Evolutionary conservation across 805 yeast species (phyloP).

Genomic region (Hanseniaspora guilliermondii): DNA sequence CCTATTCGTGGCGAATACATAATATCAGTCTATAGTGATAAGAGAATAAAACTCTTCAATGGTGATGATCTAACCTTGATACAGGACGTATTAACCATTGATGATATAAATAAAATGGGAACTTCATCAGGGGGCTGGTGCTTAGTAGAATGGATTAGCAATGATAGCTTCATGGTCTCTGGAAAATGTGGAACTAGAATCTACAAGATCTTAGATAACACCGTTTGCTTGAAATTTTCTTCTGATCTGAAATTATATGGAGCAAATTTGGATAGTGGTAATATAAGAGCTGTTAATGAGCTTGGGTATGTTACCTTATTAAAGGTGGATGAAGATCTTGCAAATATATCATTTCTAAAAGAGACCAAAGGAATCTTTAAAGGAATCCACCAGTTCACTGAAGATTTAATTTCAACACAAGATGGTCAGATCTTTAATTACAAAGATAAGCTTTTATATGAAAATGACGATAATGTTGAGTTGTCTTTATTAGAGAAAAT

Average conservation of each 20-base stretch:
- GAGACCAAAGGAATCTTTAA: background rate
- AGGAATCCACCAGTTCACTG: background rate
- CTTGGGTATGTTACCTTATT: background rate
- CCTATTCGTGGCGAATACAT: conserved; percentile 31
- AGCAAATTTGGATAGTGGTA: background rate
- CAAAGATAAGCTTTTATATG: background rate
- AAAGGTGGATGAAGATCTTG: background rate
- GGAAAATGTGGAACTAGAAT: conserved; percentile 12
- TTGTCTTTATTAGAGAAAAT: background rate
- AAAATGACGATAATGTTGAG: background rate
- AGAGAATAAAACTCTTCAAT: conserved; percentile 63
- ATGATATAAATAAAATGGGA: conserved; percentile 65
- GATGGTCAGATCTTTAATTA: conserved; percentile 9
- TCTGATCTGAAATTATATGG: background rate
- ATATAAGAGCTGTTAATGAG: background rate
- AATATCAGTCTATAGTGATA: conserved; percentile 76
- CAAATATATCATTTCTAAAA: background rate
- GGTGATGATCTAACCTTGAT: conserved; percentile 74
- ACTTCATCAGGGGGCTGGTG: conserved; percentile 32
- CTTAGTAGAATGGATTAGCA: background rate
- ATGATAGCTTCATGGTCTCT: background rate
- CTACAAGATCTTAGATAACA: background rate
- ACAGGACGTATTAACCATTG: conserved; percentile 32
- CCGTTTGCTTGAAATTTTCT: background rate
- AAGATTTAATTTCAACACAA: conserved; percentile 1